A percentile compares a stretch with the other conserved stretches of the same genome.
These are phyloP conservation scores for Penicillium robsamsonii DNA, from an alignment of 495 filamentous ascomycete genomes.

Conservation along the genomic window DNA sequence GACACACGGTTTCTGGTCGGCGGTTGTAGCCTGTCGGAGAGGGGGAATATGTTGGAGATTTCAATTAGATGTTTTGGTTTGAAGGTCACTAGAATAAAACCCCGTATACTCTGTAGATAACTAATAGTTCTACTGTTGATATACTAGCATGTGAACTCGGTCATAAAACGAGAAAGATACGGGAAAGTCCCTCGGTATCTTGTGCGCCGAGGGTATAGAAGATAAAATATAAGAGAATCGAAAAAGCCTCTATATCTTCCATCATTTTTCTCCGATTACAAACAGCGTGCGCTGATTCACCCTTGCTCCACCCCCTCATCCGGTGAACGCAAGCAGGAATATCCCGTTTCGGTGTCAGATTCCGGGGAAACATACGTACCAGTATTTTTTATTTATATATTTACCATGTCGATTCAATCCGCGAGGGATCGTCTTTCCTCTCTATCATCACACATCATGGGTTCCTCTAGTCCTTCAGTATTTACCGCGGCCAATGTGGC, in stretches of 20 bases:
- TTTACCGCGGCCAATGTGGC: conserved; percentile 80
- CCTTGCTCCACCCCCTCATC: conserved; percentile 25
- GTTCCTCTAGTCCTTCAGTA: conserved; percentile 51
- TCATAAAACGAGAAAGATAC: neutral
- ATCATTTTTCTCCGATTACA: neutral
- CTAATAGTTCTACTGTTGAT: neutral
- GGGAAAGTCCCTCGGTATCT: conserved; percentile 6
- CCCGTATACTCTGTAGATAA: no score
- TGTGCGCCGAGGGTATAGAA: conserved; percentile 3
- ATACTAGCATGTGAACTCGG: conserved; percentile 8
- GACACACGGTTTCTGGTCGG: conserved; percentile 24
- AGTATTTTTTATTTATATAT: conserved; percentile 5
- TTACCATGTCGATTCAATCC: conserved; percentile 20
- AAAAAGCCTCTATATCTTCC: conserved; percentile 1
- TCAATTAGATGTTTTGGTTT: neutral
- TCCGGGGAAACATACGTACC: conserved; percentile 19
- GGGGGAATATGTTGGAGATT: neutral
- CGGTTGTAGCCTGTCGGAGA: conserved; percentile 21
- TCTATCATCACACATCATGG: conserved; percentile 49
- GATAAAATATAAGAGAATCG: neutral
- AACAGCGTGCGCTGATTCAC: conserved; percentile 17
- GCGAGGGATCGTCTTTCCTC: conserved; percentile 41
- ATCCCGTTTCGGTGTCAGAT: conserved; percentile 23
- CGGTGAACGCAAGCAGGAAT: conserved; percentile 36
- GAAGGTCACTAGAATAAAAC: neutral